Evolutionary conservation across 2,329 filamentous ascomycete genomes (phyloP).

Genomic region (Lachnum nothofagi): DNA sequence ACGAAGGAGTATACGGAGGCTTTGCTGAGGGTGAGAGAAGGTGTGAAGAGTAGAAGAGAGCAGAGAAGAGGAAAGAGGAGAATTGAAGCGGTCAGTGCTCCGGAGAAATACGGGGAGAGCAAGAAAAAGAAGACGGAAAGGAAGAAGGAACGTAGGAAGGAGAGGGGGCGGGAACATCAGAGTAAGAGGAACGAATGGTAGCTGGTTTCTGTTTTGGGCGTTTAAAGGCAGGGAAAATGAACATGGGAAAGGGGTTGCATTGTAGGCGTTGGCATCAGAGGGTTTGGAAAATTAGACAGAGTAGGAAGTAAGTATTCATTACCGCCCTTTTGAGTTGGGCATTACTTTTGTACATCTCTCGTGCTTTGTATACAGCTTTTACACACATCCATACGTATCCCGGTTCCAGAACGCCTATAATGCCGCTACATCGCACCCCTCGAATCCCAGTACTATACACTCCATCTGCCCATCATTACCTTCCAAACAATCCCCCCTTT

Average conservation of each 20-base stretch:
- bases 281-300: background rate
- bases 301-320: background rate
- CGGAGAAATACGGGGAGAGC: constrained; percentile 69
- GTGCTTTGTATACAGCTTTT: too few species aligned
- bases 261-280: background rate
- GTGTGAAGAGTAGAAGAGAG: constrained; percentile 66
- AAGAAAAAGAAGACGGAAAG: constrained; percentile 81
- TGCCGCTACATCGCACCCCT: constrained; percentile 8
- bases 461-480: too few species aligned
- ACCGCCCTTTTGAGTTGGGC: background rate
- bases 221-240: background rate
- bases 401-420: constrained; percentile 7
- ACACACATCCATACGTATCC: too few species aligned
- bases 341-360: background rate
- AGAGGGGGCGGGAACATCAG: constrained; percentile 67
- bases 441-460: background rate
- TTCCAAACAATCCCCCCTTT: too few species aligned
- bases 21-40: constrained; percentile 67
- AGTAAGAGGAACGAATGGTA: constrained; percentile 25
- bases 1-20: constrained; percentile 72
- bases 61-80: constrained; percentile 77
- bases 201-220: background rate
- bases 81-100: constrained; percentile 78
- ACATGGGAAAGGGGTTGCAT: background rate
- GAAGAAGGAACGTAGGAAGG: constrained; percentile 79